Base-by-base conservation (phyloP, 768 basidiomycete genomes). In the Tremella fuciformis region DNA sequence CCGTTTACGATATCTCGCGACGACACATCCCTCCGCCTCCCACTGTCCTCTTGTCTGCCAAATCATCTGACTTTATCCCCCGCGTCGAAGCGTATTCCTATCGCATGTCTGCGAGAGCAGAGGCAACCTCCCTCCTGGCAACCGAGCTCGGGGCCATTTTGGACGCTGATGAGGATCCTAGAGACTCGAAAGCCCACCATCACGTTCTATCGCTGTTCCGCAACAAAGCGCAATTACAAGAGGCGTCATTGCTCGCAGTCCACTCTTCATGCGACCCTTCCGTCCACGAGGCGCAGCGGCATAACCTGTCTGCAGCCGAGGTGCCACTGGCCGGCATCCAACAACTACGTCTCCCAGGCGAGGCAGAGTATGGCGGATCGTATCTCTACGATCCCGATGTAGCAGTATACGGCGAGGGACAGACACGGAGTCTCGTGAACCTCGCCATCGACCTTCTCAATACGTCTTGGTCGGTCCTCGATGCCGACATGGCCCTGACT, bases 381-480 rank as follows among this genome's bases (percentile, higher is more conserved):
- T 97, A 90, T 68, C 77, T 84, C 6, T 94, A 91, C 76, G 86
- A 87, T 11, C 29, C 29, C 11, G 77, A 81, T 4, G 26, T 65
- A 78, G 1, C 77, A 88, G 74, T 78, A 0, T 80, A 81, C 4
- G 78, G 76, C 11, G 76, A 79, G 0, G 81, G 84, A 11, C 54
- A 57, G 24, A 64, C 64, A 34, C 74, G 73, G 55, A 77, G 78
- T 3, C 78, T 84, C 13, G 83, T 88, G 63, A 83, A 81, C 50
- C 81, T 82, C 34, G 78, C 66, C 3, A n/a, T 91, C 2, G 79
- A 83, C 49, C 84, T 86, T 0, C 84, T 93, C 74, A 96, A 96
- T 75, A 82, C 91, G 64, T 92, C 93, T 71, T 82, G 92, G 49
- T 92, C 91, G 0, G 79, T 96, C 39, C 80, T 88, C 19, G 87